These are phyloP conservation scores for Ochromonas danica DNA, from an alignment of 108 stramenopile genomes.

Conservation along the genomic window DNA sequence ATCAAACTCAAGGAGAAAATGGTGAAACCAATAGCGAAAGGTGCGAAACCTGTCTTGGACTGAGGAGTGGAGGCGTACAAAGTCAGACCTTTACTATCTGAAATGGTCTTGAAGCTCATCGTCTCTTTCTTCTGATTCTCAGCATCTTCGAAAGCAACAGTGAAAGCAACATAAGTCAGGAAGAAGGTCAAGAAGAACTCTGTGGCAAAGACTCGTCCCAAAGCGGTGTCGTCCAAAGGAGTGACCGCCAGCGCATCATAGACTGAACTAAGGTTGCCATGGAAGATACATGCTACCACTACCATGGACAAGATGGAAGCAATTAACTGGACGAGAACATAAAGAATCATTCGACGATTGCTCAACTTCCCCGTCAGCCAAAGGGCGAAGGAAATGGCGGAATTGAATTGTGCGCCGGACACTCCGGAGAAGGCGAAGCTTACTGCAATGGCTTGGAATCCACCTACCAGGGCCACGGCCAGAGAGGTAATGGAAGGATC, in stretches of 20 bases:
- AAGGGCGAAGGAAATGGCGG: constrained; percentile 29
- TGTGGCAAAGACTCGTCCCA: constrained; percentile 26
- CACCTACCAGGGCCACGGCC: neutral
- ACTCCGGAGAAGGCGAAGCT: constrained; percentile 31
- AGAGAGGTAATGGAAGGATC: neutral
- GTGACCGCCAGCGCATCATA: neutral
- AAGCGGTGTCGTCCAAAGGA: neutral
- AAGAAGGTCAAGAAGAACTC: constrained; percentile 30
- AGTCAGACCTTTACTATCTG: neutral
- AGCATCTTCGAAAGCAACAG: constrained; percentile 35
- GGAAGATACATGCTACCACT: constrained; percentile 2
- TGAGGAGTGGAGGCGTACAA: constrained; percentile 31
- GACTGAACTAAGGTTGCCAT: neutral
- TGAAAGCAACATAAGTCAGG: constrained; percentile 35
- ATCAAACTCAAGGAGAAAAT: constrained; percentile 8
- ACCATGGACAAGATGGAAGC: constrained; percentile 26
- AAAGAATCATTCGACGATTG: neutral
- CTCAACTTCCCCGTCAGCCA: constrained; percentile 30
- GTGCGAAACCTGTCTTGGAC: constrained; percentile 29
- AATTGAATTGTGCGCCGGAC: constrained; percentile 32
- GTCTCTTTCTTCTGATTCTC: constrained; percentile 19
- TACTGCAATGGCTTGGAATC: constrained; percentile 24
- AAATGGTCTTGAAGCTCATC: constrained; percentile 27
- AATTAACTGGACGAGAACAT: constrained; percentile 10
- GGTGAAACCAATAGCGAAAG: constrained; percentile 30